Evolutionary conservation across 305 asterid species (phyloP).

Genomic region (Solanum chacoense): DNA sequence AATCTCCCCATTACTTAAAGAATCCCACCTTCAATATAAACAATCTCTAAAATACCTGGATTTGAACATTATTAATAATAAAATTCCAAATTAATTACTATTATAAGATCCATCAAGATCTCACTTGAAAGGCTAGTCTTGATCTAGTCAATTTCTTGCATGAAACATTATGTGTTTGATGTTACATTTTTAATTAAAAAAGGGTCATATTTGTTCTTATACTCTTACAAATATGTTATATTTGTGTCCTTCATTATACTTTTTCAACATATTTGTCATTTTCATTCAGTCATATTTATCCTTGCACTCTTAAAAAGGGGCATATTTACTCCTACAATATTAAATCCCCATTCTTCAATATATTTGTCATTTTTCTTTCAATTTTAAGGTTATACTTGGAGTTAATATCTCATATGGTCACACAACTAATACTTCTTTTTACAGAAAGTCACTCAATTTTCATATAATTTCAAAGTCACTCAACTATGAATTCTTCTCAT

Average conservation of each 20-base stretch:
- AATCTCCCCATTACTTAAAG: constrained; percentile 14
- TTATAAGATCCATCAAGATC: constrained; percentile 19
- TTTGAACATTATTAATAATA: background rate
- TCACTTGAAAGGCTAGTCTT: constrained; percentile 21
- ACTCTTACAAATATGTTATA: background rate
- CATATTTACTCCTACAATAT: background rate
- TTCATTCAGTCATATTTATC: background rate
- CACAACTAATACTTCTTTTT: no score
- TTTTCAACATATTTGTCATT: background rate
- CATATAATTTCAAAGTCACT: background rate
- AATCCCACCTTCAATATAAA: constrained; percentile 12
- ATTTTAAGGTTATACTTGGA: no score
- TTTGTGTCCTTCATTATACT: background rate
- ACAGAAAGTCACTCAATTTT: background rate
- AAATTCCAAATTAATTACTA: background rate
- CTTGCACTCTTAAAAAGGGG: background rate
- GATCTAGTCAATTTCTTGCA: constrained; percentile 19
- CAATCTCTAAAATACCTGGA: constrained; percentile 4
- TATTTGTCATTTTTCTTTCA: no score
- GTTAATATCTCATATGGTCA: background rate
- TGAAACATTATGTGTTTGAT: background rate
- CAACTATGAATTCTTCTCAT: background rate
- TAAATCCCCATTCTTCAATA: background rate
- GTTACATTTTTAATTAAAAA: background rate
- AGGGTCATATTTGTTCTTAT: background rate